Conservation (phyloP, 2,329 filamentous ascomycete species). For the Xylariales sp. region DNA sequence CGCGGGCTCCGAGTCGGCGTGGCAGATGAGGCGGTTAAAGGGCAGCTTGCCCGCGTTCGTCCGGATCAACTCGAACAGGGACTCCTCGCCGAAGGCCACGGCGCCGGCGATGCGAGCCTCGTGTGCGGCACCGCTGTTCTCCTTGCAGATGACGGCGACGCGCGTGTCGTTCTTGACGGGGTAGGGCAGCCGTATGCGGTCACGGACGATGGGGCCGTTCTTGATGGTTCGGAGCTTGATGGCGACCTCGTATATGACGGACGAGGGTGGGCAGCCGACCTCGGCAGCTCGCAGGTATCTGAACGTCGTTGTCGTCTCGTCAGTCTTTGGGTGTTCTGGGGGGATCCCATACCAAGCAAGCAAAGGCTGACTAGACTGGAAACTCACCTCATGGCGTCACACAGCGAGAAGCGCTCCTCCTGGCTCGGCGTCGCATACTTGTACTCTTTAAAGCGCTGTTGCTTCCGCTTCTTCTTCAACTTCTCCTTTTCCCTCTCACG, state of each 20-base stretch:
- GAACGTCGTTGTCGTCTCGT: slow-evolving; percentile 36
- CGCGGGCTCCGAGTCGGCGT: slow-evolving; percentile 79
- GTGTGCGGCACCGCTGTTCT: slow-evolving; percentile 77
- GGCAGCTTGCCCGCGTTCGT: slow-evolving; percentile 76
- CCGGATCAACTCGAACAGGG: slow-evolving; percentile 81
- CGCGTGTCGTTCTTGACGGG: slow-evolving; percentile 88
- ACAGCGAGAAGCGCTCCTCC: slow-evolving; percentile 80
- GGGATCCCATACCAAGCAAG: background rate
- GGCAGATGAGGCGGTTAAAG: slow-evolving; percentile 91
- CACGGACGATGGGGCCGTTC: slow-evolving; percentile 87
- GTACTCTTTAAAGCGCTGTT: slow-evolving; percentile 75
- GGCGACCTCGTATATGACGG: slow-evolving; percentile 88
- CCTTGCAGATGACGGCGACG: slow-evolving; percentile 92
- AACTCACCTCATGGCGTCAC: slow-evolving; percentile 89
- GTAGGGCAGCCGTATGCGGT: slow-evolving; percentile 87
- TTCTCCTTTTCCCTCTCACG: slow-evolving; percentile 63
- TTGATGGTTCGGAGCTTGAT: slow-evolving; percentile 85
- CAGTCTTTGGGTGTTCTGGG: background rate
- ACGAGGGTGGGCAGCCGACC: slow-evolving; percentile 80
- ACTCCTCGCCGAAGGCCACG: slow-evolving; percentile 84
- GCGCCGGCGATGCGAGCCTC: slow-evolving; percentile 84
- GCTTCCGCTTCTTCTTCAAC: slow-evolving; percentile 67
- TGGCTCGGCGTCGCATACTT: slow-evolving; percentile 71
- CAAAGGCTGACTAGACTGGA: background rate
- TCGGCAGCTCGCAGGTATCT: slow-evolving; percentile 94